Conservation (phyloP, 192 early-diverging fungal species). For the Gigaspora rosea region DNA sequence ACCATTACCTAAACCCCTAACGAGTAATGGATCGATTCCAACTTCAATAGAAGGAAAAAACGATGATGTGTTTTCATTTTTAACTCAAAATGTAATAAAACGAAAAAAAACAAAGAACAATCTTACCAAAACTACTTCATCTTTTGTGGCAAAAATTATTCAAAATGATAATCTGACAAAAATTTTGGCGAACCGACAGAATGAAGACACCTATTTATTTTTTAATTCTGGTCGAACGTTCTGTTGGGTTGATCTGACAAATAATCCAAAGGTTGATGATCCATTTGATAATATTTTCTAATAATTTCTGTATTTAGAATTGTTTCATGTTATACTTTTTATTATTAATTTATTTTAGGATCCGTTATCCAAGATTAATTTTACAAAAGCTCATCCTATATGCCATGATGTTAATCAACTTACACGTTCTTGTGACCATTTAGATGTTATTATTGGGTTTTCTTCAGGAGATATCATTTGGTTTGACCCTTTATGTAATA, state of each 20-base stretch:
- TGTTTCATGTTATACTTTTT: not conserved
- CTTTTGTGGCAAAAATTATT: constrained; percentile 69
- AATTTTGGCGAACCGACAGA: constrained; percentile 55
- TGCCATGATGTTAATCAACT: constrained; percentile 84
- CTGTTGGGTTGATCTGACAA: constrained; percentile 68
- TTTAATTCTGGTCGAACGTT: constrained; percentile 73
- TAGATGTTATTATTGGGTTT: constrained; percentile 88
- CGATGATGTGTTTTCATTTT: constrained; percentile 38
- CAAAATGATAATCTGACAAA: constrained; percentile 72
- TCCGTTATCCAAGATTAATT: constrained; percentile 75
- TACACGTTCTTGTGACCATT: constrained; percentile 64
- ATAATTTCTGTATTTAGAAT: too few relatives aligned
- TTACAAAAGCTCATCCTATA: constrained; percentile 70
- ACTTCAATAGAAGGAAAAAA: constrained; percentile 30
- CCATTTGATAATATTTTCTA: too few relatives aligned
- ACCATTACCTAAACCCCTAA: not conserved
- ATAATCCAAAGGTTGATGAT: constrained; percentile 57
- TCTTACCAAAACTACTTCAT: constrained; percentile 62
- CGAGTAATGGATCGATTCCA: constrained; percentile 29
- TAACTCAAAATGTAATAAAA: constrained; percentile 35
- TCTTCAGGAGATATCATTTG: constrained; percentile 79
- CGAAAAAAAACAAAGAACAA: constrained; percentile 61
- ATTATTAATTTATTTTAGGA: constrained; percentile 54
- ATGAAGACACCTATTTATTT: constrained; percentile 71
- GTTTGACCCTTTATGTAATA: constrained; percentile 86